Conservation (phyloP, 2,329 filamentous ascomycete species). For the Biscogniauxia sp. region DNA sequence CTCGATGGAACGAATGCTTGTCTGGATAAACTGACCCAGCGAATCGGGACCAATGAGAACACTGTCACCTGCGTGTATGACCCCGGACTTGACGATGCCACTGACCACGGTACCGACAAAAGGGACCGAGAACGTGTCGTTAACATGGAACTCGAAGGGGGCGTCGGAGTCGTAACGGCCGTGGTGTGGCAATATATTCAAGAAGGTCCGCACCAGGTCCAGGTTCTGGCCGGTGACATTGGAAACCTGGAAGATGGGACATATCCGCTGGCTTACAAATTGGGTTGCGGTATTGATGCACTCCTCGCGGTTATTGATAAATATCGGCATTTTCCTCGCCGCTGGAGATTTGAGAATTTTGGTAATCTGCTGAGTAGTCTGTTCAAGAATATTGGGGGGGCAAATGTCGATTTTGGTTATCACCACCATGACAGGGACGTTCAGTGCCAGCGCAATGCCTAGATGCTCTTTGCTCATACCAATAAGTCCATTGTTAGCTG, state of each 20-base stretch:
- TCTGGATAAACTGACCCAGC: slow-evolving; percentile 83
- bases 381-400: slow-evolving; percentile 88
- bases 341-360: slow-evolving; percentile 93
- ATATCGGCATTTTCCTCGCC: slow-evolving; percentile 91
- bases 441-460: slow-evolving; percentile 88
- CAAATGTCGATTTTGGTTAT: slow-evolving; percentile 99
- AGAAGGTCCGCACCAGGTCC: slow-evolving; percentile 84
- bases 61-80: slow-evolving; percentile 85
- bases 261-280: slow-evolving; percentile 93
- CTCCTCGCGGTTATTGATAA: slow-evolving; percentile 87
- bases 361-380: slow-evolving; percentile 87
- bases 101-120: slow-evolving; percentile 96
- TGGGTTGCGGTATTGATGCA: slow-evolving; percentile 94
- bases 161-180: slow-evolving; percentile 87
- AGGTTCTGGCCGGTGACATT: slow-evolving; percentile 94
- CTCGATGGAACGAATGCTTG: slow-evolving; percentile 88
- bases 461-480: slow-evolving; percentile 99
- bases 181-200: slow-evolving; percentile 93
- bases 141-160: slow-evolving; percentile 91
- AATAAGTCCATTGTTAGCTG: slow-evolving; percentile 93
- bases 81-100: slow-evolving; percentile 84
- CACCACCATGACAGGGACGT: slow-evolving; percentile 96
- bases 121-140: slow-evolving; percentile 96
- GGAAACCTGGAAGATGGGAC: slow-evolving; percentile 95
- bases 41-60: slow-evolving; percentile 89